Conservation (phyloP, 805 yeast species). For the Yarrowia sp. region DNA sequence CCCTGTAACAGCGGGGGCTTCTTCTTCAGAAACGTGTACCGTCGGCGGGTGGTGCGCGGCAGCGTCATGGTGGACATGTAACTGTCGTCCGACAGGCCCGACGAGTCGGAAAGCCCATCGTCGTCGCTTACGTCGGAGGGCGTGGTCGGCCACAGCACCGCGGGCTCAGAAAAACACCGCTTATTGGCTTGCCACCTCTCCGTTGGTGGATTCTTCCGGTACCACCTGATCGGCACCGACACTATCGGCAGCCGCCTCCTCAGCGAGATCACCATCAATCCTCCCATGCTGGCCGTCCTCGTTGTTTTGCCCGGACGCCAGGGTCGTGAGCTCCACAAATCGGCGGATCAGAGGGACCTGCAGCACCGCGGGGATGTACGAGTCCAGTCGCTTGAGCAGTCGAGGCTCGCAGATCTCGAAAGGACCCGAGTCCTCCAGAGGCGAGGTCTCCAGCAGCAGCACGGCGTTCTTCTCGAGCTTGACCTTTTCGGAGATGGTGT, state of each 20-base stretch:
- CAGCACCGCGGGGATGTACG: slow-evolving; percentile 92
- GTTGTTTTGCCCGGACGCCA: slow-evolving; percentile 42
- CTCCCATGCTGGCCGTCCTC: slow-evolving; percentile 35
- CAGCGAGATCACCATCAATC: slow-evolving; percentile 37
- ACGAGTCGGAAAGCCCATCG: slow-evolving; percentile 23
- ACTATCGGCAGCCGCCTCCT: slow-evolving; percentile 40
- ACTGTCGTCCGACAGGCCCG: slow-evolving; percentile 37
- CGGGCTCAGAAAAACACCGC: slow-evolving; percentile 39
- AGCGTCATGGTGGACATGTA: slow-evolving; percentile 33
- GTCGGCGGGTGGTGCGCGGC: slow-evolving; percentile 25
- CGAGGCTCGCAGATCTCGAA: slow-evolving; percentile 56
- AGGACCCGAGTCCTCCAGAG: slow-evolving; percentile 52
- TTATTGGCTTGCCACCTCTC: slow-evolving; percentile 39
- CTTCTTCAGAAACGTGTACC: slow-evolving; percentile 22
- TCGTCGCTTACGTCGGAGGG: not conserved
- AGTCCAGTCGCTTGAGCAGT: slow-evolving; percentile 70
- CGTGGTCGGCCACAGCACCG: slow-evolving; percentile 13
- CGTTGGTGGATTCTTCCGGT: slow-evolving; percentile 32
- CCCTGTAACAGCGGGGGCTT: slow-evolving; percentile 37
- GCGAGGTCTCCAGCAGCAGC: slow-evolving; percentile 53
- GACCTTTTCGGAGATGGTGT: slow-evolving; percentile 67
- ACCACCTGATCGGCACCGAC: slow-evolving; percentile 33
- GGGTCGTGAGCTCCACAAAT: slow-evolving; percentile 73
- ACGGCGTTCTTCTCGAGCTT: slow-evolving; percentile 51
- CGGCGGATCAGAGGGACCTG: slow-evolving; percentile 87